phyloP scores from a whole-genome alignment of 495 filamentous ascomycete species.

The Lasiosphaeriaceae sp. region DNA sequence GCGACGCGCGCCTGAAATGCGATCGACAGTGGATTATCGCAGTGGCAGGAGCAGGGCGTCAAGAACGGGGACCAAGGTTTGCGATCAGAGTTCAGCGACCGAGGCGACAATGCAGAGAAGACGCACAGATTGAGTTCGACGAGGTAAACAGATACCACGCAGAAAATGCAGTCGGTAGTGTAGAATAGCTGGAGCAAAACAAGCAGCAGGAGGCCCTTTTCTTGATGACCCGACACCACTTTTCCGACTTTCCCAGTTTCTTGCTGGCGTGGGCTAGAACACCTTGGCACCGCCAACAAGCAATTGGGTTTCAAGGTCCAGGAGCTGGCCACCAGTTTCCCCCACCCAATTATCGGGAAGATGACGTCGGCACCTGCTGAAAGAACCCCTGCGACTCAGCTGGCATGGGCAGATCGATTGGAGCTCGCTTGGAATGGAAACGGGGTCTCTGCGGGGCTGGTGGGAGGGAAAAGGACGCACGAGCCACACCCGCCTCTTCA shows the following conservation, averaged over 20 bases:
- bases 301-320: background rate
- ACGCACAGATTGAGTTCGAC: background rate
- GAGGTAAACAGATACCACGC: no score
- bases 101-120: background rate
- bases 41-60: no score
- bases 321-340: background rate
- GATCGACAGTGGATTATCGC: no score
- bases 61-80: no score
- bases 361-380: no score
- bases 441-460: no score
- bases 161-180: background rate
- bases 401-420: background rate
- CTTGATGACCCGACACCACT: background rate
- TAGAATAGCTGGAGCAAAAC: background rate
- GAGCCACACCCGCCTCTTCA: no score
- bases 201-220: background rate
- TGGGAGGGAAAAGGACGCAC: no score
- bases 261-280: background rate
- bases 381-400: background rate
- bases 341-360: no score
- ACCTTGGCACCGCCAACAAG: background rate
- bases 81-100: no score
- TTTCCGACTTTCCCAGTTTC: background rate
- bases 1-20: no score
- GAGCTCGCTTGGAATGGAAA: no score